phyloP scores from a whole-genome alignment of 805 yeast species.

The Barnettozyma pratensis region DNA sequence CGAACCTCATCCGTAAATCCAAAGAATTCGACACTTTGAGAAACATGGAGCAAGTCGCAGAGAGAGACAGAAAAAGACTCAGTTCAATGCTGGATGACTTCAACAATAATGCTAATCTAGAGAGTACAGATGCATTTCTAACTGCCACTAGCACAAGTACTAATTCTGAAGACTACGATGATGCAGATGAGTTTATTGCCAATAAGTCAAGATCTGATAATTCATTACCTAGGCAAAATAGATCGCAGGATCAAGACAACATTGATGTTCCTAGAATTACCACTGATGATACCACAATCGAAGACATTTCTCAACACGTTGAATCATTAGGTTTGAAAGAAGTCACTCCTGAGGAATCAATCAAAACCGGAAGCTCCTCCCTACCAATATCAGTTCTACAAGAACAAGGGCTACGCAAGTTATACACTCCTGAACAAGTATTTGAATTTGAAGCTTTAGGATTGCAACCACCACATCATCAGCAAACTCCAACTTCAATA shows the following conservation, averaged over 20 bases:
- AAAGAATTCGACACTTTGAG: background rate
- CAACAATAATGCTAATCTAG: background rate
- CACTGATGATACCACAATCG: background rate
- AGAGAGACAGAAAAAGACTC: conserved; percentile 6
- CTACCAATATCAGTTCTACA: too few relatives aligned
- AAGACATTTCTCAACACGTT: background rate
- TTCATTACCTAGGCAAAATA: background rate
- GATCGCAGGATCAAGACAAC: too few relatives aligned
- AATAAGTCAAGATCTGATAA: background rate
- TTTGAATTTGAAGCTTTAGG: background rate
- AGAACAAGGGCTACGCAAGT: background rate
- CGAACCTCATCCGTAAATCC: conserved; percentile 6
- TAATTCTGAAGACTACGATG: conserved; percentile 6
- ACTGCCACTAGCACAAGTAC: background rate
- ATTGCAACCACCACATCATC: too few relatives aligned
- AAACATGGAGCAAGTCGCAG: background rate
- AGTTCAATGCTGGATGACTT: conserved; percentile 3
- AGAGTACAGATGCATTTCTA: background rate
- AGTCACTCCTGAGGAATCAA: background rate
- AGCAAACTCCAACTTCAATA: too few relatives aligned
- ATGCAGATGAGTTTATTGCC: conserved; percentile 14
- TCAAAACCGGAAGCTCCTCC: background rate
- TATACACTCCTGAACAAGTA: background rate
- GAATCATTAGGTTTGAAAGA: background rate
- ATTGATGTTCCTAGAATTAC: background rate